phyloP scores from a whole-genome alignment of 1,284 basidiomycete genomes.

The Fomitopsis schrenkii region DNA sequence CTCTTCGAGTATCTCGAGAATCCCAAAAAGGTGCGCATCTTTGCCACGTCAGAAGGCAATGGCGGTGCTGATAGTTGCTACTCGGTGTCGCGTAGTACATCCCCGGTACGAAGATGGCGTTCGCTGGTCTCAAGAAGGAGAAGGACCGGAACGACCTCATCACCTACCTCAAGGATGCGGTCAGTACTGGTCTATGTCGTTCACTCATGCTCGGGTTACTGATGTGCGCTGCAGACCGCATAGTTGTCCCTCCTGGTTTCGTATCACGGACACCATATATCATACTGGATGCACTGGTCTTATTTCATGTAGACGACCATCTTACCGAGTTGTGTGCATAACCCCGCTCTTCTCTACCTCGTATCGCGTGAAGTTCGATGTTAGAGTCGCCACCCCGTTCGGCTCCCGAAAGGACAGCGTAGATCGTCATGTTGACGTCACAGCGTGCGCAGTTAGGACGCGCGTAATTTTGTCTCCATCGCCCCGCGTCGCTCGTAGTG shows the following conservation, averaged over 20 bases:
- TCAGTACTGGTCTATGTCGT: conserved; percentile 28
- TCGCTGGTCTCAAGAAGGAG: conserved; percentile 95
- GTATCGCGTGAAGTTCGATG: neutral
- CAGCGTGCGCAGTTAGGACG: neutral
- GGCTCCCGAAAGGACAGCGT: neutral
- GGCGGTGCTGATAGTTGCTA: neutral
- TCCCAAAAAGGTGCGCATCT: conserved; percentile 81
- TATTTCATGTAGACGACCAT: conserved; percentile 22
- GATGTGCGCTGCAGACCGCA: conserved; percentile 13
- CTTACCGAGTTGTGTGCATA: conserved; percentile 10
- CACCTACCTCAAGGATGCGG: conserved; percentile 71
- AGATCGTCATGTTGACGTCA: neutral
- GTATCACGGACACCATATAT: conserved; percentile 8
- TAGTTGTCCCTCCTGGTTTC: conserved; percentile 8
- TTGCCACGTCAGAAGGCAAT: conserved; percentile 16
- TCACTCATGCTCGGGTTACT: neutral
- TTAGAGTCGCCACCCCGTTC: too few species aligned
- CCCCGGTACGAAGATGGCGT: conserved; percentile 97
- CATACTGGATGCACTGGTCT: conserved; percentile 16
- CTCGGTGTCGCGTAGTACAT: conserved; percentile 62
- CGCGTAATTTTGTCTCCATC: neutral
- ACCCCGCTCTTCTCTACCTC: neutral
- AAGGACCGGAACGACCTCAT: conserved; percentile 93
- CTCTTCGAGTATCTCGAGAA: conserved; percentile 94
- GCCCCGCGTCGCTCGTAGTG: neutral